These are phyloP conservation scores for Sarocladiaceae sp. DNA, from an alignment of 2,329 filamentous ascomycete species.

Conservation along the genomic window DNA sequence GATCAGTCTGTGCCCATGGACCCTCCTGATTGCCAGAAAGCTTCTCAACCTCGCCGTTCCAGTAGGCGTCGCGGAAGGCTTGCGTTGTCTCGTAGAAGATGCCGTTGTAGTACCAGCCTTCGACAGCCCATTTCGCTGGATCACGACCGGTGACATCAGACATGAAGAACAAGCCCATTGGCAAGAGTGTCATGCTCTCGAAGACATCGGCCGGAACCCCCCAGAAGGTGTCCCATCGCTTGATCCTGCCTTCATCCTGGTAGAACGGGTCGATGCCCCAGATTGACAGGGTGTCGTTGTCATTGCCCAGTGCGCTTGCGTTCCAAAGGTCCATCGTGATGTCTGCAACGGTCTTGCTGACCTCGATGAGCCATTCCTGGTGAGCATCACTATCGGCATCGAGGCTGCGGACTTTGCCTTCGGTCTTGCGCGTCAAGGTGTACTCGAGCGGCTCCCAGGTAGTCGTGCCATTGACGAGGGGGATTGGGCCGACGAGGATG, in stretches of 20 bases:
- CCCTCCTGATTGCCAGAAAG: conserved; percentile 36
- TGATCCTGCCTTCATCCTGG: conserved; percentile 33
- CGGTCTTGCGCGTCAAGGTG: conserved; percentile 25
- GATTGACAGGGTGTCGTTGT: conserved; percentile 35
- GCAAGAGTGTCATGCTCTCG: conserved; percentile 36
- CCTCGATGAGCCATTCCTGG: not conserved
- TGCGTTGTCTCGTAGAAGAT: conserved; percentile 45
- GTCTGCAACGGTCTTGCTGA: conserved; percentile 5
- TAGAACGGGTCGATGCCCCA: conserved; percentile 36
- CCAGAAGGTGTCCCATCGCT: conserved; percentile 43
- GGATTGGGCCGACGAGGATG: conserved; percentile 43
- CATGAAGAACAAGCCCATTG: conserved; percentile 37
- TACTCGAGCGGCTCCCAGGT: conserved; percentile 33
- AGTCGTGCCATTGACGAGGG: conserved; percentile 31
- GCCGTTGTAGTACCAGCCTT: conserved; percentile 48
- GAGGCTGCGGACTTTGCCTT: conserved; percentile 22
- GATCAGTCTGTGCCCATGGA: conserved; percentile 37
- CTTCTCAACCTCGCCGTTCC: conserved; percentile 36
- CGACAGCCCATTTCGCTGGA: conserved; percentile 41
- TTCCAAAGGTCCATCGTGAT: conserved; percentile 33
- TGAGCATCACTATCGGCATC: conserved; percentile 1
- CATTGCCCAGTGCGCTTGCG: conserved; percentile 25
- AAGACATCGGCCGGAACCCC: conserved; percentile 29
- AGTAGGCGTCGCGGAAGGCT: conserved; percentile 30
- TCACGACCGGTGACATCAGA: conserved; percentile 45